phyloP scores from a whole-genome alignment of 768 basidiomycete species.

The Omphalotus guepiniiformis region DNA sequence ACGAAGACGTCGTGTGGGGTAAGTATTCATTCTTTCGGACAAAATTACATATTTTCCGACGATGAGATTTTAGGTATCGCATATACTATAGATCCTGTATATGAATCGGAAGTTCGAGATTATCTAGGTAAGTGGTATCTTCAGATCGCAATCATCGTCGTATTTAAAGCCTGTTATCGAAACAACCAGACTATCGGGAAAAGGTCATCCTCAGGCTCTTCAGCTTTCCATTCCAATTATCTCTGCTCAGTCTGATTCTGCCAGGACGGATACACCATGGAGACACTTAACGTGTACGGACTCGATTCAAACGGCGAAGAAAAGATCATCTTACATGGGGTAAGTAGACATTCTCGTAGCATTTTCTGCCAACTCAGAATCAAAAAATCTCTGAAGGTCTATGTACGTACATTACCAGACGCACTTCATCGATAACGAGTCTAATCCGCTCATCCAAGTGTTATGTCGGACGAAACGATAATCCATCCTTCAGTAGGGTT shows the following conservation, averaged over 20 bases:
- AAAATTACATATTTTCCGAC: not conserved
- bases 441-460: slow-evolving; percentile 58
- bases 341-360: slow-evolving; percentile 21
- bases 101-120: slow-evolving; percentile 71
- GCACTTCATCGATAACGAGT: too few species aligned
- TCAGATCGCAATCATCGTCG: not conserved
- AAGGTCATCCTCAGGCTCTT: slow-evolving; percentile 44
- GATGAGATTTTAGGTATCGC: slow-evolving; percentile 58
- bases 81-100: slow-evolving; percentile 79
- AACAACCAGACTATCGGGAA: slow-evolving; percentile 68
- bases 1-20: slow-evolving; percentile 87
- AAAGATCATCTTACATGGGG: slow-evolving; percentile 52
- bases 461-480: slow-evolving; percentile 84
- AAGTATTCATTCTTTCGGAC: slow-evolving; percentile 14
- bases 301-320: slow-evolving; percentile 46
- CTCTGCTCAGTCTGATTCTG: not conserved
- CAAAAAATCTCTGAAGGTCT: slow-evolving; percentile 34
- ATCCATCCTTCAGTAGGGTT: slow-evolving; percentile 82
- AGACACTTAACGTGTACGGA: slow-evolving; percentile 70
- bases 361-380: not conserved
- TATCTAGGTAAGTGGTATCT: slow-evolving; percentile 61
- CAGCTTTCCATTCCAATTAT: not conserved
- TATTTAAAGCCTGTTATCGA: not conserved
- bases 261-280: slow-evolving; percentile 89
- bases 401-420: slow-evolving; percentile 39